phyloP scores from a whole-genome alignment of 148 eudicot species.

The Amaranthus palmeri region DNA sequence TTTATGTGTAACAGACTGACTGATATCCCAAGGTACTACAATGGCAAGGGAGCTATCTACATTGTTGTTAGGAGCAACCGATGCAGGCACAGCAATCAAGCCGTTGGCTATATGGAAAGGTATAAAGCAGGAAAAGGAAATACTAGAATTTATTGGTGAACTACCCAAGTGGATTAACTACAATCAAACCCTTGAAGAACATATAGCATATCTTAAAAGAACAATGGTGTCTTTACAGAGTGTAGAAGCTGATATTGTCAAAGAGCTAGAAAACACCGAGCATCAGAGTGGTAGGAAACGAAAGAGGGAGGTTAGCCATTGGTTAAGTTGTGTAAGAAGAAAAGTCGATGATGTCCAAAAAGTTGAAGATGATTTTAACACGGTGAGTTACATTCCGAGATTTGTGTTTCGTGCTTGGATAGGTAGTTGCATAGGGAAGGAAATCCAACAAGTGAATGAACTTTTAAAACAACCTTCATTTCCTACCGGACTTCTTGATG shows the following conservation, averaged over 20 bases:
- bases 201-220: neutral
- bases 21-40: conserved; percentile 6
- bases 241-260: conserved; percentile 14
- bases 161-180: conserved; percentile 18
- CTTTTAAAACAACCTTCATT: conserved; percentile 18
- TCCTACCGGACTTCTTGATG: conserved; percentile 23
- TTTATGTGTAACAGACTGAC: neutral
- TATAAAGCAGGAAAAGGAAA: conserved; percentile 4
- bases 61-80: neutral
- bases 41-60: conserved; percentile 17
- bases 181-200: conserved; percentile 20
- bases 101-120: conserved; percentile 2
- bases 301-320: conserved; percentile 28
- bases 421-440: conserved; percentile 18
- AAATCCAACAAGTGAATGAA: conserved; percentile 7
- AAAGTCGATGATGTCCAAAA: conserved; percentile 17
- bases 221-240: conserved; percentile 10
- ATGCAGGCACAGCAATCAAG: neutral
- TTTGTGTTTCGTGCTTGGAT: conserved; percentile 20
- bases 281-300: conserved; percentile 17
- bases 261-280: conserved; percentile 19
- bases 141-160: conserved; percentile 12
- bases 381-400: conserved; percentile 7
- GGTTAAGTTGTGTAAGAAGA: conserved; percentile 18
- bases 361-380: conserved; percentile 1